These are phyloP conservation scores for Monilinia polystroma DNA, from an alignment of 2,329 filamentous ascomycete species.

Conservation along the genomic window DNA sequence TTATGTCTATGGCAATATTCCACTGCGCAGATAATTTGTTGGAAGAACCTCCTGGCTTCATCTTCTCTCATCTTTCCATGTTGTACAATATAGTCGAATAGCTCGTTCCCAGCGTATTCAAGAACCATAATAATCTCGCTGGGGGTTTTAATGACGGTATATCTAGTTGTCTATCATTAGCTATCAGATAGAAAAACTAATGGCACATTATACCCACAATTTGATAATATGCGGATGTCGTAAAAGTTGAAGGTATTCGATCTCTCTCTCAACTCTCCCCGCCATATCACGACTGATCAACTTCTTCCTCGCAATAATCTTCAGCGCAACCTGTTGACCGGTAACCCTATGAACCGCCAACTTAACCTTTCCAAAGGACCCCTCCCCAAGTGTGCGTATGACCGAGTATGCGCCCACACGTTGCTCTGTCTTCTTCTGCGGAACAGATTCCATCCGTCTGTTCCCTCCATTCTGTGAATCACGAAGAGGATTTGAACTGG, in stretches of 20 bases:
- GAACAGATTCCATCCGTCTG: slow-evolving; percentile 31
- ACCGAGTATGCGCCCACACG: slow-evolving; percentile 91
- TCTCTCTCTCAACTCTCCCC: slow-evolving; percentile 93
- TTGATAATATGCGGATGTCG: slow-evolving; percentile 99
- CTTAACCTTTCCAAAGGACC: slow-evolving; percentile 98
- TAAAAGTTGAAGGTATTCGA: slow-evolving; percentile 93
- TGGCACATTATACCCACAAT: slow-evolving; percentile 58
- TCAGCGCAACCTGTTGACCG: slow-evolving; percentile 92
- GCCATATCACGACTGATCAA: slow-evolving; percentile 97
- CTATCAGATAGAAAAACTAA: background rate
- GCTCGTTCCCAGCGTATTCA: slow-evolving; percentile 92
- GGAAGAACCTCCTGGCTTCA: slow-evolving; percentile 96
- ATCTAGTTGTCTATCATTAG: slow-evolving; percentile 52
- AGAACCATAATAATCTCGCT: slow-evolving; percentile 98
- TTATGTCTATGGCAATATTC: slow-evolving; percentile 99
- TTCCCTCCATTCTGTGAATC: slow-evolving; percentile 30
- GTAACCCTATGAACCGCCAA: slow-evolving; percentile 89
- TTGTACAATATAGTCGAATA: slow-evolving; percentile 97
- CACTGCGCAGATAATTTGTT: slow-evolving; percentile 97
- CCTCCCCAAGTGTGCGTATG: slow-evolving; percentile 87
- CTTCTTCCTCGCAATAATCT: slow-evolving; percentile 96
- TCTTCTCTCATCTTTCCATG: slow-evolving; percentile 88
- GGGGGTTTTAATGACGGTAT: slow-evolving; percentile 93
- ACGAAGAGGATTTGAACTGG: slow-evolving; percentile 33
- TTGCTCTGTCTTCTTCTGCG: slow-evolving; percentile 64